These are phyloP conservation scores for Geotrichum siamense DNA, from an alignment of 1,139 yeast genomes.

Conservation along the genomic window DNA sequence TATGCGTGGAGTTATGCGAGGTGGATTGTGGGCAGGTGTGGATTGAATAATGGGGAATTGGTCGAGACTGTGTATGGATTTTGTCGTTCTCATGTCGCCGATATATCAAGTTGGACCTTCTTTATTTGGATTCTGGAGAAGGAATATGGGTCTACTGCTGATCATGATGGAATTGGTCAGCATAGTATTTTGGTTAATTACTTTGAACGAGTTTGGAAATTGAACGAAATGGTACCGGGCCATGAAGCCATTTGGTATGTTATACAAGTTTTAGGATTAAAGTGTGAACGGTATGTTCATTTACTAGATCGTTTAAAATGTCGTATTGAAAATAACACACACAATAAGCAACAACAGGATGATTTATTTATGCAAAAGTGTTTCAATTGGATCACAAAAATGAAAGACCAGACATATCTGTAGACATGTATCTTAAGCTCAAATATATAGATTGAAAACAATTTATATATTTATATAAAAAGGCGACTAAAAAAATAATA, in stretches of 20 bases:
- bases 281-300: too few relatives aligned
- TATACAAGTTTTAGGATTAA: conserved; percentile 1
- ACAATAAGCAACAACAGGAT: too few relatives aligned
- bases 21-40: conserved; percentile 26
- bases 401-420: too few relatives aligned
- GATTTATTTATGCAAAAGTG: too few relatives aligned
- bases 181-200: background rate
- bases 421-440: too few relatives aligned
- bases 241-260: conserved; percentile 25
- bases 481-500: too few relatives aligned
- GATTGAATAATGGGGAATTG: background rate
- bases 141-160: background rate
- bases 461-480: too few relatives aligned
- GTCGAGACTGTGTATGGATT: background rate
- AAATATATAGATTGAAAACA: too few relatives aligned
- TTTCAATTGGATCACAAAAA: too few relatives aligned
- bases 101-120: conserved; percentile 44
- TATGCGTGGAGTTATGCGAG: conserved; percentile 42
- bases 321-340: too few relatives aligned
- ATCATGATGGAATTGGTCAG: too few relatives aligned
- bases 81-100: conserved; percentile 36
- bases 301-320: too few relatives aligned
- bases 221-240: conserved; percentile 17
- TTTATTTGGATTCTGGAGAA: conserved; percentile 22
- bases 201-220: background rate